Base-by-base conservation (phyloP, 208 protist genomes). In the Trypanosoma melophagium region DNA sequence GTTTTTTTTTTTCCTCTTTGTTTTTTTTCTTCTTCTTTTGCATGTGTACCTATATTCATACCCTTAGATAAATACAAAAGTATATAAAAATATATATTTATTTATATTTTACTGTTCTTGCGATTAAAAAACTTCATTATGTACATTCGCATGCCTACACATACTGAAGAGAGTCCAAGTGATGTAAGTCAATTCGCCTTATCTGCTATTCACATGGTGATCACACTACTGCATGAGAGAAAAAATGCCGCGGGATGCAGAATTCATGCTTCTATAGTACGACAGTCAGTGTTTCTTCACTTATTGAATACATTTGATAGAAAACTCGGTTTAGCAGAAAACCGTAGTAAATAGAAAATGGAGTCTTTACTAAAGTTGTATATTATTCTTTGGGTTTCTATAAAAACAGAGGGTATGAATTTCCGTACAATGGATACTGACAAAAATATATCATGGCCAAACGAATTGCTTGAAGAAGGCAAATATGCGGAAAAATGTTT, bases 381-480 rank as follows among this genome's bases (percentile, higher is more conserved):
- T 50, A 21, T 68, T 35, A 16, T 60, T 19, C 41, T 60, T 57
- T 68, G 63, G 63, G 22, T 60, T 42, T 55, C 50, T 21, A 47
- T 68, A 8, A 60, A 60, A 24, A 55, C 47, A 28, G 47, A 45
- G 19, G 40, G 5, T 22, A 52, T 63, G 19, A 42, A 53, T n/a
- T 19, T 25, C 17, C 2, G 1, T 25, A 10, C 7, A 12, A 42
- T 7, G 28, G 2, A 31, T 53, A 13, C 14, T 41, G 58, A 63
- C 38, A 38, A 21, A 17, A 25, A 21, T 10, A 21, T 13, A 13
- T 16, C 7, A 19, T 57, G 49, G 49, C 3, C 22, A 22, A 42
- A 14, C 25, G 31, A 45, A 14, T 3, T 57, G 1, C 17, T 47
- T 8, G 14, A 45, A 28, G 61, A 55, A 25, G 10, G 50, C 17